Evolutionary conservation across 352 stramenopile species (phyloP), one percentile per base, ranked within the genome.

Genomic region (Phytopythium litorale): DNA sequence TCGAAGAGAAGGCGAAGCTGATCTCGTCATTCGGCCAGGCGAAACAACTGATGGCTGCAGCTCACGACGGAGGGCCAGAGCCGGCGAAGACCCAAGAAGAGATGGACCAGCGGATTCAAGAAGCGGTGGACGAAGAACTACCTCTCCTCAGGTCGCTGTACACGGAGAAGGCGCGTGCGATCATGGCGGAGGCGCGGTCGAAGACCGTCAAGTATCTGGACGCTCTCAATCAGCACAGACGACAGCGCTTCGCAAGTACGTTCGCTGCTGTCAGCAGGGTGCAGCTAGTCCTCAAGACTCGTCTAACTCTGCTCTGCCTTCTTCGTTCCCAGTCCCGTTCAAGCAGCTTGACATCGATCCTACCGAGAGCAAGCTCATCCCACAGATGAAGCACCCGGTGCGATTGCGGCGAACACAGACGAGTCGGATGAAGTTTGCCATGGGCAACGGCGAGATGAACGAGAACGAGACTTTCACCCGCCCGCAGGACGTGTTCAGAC

Each of bases 61-160:
- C 56, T 21, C 5, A 37, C 11, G 21, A 49, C 7, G 40, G 48
- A 45, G 25, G 64, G 25, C 15, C 57, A 37, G 58, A 68, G 21
- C 49, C 65, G 51, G 28, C 33, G 2, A 23, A 65, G 4, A 67
- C 65, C 2, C 76, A 89, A 71, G 68, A 80, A 50, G 68, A 77
- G 7, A 78, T 88, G 69, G 74, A 89, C 46, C 66, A 64, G 19
- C 69, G 62, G 18, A 71, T 92, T 19, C 64, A 56, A 15, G 62
- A 67, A 33, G 42, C 88, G 0, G 70, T 87, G 48, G 66, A 87
- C 50, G 62, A 63, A 9, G 74, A 78, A 51, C 65, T 82, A 0
- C 81, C 81, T 2, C 70, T 68, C 21, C 78, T 92, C 51, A 67
- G 66, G 55, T 56, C 63, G 2, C 88, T 81, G 42, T 85, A 88